Evolutionary conservation across 2,329 filamentous ascomycete genomes (phyloP), one percentile per base, ranked within the genome.

Genomic region (Pseudogymnoascus sp.): DNA sequence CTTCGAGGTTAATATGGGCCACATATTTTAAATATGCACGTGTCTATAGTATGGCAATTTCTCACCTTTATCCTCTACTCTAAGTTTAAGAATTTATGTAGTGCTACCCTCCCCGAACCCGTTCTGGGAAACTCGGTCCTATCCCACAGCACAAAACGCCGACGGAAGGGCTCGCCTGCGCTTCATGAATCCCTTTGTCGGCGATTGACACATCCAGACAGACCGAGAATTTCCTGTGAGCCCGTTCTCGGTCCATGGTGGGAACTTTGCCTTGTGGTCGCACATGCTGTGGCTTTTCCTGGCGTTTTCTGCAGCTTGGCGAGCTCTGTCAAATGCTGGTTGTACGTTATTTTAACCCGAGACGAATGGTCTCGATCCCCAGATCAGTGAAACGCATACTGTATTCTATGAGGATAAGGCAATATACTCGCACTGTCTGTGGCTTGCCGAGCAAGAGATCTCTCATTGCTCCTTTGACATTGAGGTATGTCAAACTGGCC

Each of bases 91-190:
- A 19, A 55, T 21, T 55, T 12, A 8, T 14, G n/a, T 55, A 10
- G 49, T 33, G 49, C 10, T 7, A 55, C 49, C 45, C 41, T 12
- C 29, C 49, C 49, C 49, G 29, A 55, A 33, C 49, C 49, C 49
- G 49, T 55, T 55, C 26, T 29, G 49, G 29, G 10, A 55, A 55
- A 33, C 16, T 55, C 49, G 49, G 49, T 55, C 49, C 49, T 55
- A 55, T 55, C 49, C 45, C 45, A 55, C 26, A 19, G n/a, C 45
- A 33, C n/a, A 33, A 55, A 33, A 6, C 29, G 29, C 49, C 49
- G 49, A 55, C 49, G 10, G 29, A 55, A 33, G 29, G 49, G 29
- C 8, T 19, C n/a, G 45, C 49, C 6, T 55, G 16, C 29, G 1
- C n/a, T 43, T 43, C 26, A 21, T 12, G 23, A 55, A 33, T 33